Conservation (phyloP, 768 basidiomycete genomes). For the Vararia minispora region DNA sequence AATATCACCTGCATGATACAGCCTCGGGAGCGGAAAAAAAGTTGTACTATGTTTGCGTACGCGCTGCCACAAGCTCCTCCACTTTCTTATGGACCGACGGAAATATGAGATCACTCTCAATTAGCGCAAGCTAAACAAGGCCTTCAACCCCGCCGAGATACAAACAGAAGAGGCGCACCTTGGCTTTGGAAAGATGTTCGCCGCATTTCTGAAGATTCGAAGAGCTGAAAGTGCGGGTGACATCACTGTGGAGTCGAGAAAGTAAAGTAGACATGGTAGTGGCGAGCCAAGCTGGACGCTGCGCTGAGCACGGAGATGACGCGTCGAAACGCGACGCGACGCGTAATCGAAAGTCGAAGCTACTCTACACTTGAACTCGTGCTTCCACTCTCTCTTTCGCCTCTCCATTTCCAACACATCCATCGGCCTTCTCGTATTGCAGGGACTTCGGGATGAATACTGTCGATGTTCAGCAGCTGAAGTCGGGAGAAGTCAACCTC, state of each 20-base stretch:
- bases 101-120: constrained; percentile 64
- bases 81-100: constrained; percentile 55
- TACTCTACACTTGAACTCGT: constrained; percentile 8
- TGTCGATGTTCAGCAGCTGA: constrained; percentile 81
- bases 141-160: neutral
- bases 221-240: constrained; percentile 55
- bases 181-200: constrained; percentile 55
- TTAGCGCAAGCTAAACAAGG: constrained; percentile 54
- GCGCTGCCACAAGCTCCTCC: constrained; percentile 42
- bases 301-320: constrained; percentile 2
- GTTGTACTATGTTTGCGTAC: constrained; percentile 3
- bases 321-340: constrained; percentile 25
- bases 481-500: constrained; percentile 92
- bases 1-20: constrained; percentile 60
- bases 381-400: constrained; percentile 15
- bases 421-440: constrained; percentile 47
- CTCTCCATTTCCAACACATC: constrained; percentile 19
- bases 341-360: constrained; percentile 23
- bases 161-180: constrained; percentile 33
- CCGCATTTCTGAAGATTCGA: constrained; percentile 62
- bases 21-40: neutral
- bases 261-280: constrained; percentile 39
- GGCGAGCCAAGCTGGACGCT: constrained; percentile 1
- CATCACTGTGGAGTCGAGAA: constrained; percentile 50
- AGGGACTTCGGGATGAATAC: too few relatives aligned